Conservation (phyloP, 352 stramenopile species). For the Elongisporangium prolatum region DNA sequence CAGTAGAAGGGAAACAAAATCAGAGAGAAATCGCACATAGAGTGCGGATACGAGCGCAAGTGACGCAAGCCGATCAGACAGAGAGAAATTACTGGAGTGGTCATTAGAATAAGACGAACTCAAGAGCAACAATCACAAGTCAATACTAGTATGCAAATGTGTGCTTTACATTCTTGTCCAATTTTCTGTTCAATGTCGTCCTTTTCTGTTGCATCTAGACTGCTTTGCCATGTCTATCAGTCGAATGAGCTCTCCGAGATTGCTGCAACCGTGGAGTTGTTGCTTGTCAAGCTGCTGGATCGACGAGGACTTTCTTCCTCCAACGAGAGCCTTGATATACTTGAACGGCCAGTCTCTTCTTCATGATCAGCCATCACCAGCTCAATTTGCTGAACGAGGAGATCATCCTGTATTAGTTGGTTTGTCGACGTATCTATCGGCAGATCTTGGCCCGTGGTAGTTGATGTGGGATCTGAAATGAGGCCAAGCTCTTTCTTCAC, state of each 20-base stretch:
- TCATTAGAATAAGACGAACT: background rate
- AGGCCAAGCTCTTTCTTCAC: conserved; percentile 56
- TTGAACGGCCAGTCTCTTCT: conserved; percentile 23
- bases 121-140: background rate
- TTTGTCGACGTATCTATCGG: conserved; percentile 4
- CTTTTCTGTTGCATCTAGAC: background rate
- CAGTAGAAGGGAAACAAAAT: too few species aligned
- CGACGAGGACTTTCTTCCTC: background rate
- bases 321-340: background rate
- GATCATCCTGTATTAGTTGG: conserved; percentile 13
- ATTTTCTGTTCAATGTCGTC: background rate
- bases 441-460: conserved; percentile 1
- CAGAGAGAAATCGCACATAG: too few species aligned
- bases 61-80: background rate
- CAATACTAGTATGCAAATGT: too few species aligned
- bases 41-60: background rate
- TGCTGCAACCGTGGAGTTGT: background rate
- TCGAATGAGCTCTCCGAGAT: background rate
- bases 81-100: too few species aligned
- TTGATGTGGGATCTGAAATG: background rate
- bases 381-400: conserved; percentile 47
- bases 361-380: conserved; percentile 47
- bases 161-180: too few species aligned
- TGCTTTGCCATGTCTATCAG: background rate
- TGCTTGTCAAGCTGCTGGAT: background rate